These are phyloP conservation scores for Turnera subulata DNA, from an alignment of 345 rosid genomes.

Conservation along the genomic window DNA sequence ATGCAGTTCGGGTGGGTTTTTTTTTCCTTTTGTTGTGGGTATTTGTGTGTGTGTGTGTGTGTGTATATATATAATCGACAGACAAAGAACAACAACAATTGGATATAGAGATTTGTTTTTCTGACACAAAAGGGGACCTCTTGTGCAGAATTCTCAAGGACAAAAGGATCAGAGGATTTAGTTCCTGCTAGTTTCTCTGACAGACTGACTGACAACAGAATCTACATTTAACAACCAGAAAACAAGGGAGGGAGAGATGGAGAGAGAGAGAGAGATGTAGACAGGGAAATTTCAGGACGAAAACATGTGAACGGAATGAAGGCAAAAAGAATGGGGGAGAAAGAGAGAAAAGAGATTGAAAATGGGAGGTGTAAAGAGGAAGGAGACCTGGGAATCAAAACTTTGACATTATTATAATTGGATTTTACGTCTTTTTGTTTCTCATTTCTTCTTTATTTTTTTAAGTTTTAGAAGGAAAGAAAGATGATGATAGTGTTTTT, in stretches of 20 bases:
- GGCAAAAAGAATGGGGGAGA: neutral
- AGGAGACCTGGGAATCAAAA: conserved; percentile 24
- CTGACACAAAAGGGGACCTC: conserved; percentile 38
- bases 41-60: too few species aligned
- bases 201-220: conserved; percentile 21
- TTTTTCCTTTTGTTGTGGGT: too few species aligned
- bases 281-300: conserved; percentile 14
- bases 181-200: conserved; percentile 12
- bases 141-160: conserved; percentile 19
- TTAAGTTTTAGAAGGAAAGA: neutral
- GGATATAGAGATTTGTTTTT: conserved; percentile 12
- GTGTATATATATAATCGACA: conserved; percentile 15
- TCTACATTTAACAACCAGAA: conserved; percentile 16
- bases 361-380: conserved; percentile 41
- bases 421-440: conserved; percentile 25
- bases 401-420: conserved; percentile 12
- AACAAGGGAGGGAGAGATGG: conserved; percentile 3
- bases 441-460: conserved; percentile 8
- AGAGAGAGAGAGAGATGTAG: conserved; percentile 14
- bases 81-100: conserved; percentile 2
- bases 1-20: too few species aligned
- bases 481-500: conserved; percentile 14
- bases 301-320: conserved; percentile 14
- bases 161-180: conserved; percentile 18
- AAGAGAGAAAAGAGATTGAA: conserved; percentile 18